These are phyloP conservation scores for Mucor mucedo DNA, from an alignment of 371 early-diverging fungal species.

Conservation along the genomic window DNA sequence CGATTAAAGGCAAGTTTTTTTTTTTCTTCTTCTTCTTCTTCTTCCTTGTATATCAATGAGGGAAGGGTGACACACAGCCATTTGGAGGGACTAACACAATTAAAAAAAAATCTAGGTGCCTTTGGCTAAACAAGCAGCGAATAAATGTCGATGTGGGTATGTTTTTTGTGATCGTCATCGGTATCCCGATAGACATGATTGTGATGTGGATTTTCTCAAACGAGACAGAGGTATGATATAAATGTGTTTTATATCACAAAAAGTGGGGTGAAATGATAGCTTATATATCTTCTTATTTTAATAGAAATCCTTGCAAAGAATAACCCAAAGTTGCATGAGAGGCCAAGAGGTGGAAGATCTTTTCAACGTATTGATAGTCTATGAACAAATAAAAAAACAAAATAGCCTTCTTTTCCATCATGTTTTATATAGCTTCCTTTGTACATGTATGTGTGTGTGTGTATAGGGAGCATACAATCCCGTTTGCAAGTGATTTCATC, in stretches of 20 bases:
- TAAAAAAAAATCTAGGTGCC: constrained; percentile 54
- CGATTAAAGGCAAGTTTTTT: constrained; percentile 57
- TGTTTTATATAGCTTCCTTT: neutral
- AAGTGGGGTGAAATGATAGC: no score
- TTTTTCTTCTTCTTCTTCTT: neutral
- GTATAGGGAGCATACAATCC: no score
- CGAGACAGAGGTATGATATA: constrained; percentile 55
- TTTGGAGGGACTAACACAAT: neutral
- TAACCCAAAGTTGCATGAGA: constrained; percentile 79
- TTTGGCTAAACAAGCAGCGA: constrained; percentile 80
- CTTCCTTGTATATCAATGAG: neutral
- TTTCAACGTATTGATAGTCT: constrained; percentile 74
- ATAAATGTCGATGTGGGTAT: constrained; percentile 82
- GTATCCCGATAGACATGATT: constrained; percentile 77
- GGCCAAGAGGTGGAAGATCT: constrained; percentile 77
- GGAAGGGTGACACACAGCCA: neutral
- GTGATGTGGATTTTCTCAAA: constrained; percentile 77
- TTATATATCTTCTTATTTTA: constrained; percentile 6
- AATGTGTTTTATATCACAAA: neutral
- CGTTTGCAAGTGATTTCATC: no score
- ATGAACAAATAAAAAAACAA: constrained; percentile 18
- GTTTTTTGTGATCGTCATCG: constrained; percentile 84
- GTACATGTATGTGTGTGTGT: neutral
- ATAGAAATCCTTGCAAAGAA: constrained; percentile 73
- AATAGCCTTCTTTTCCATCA: neutral